Base-by-base conservation (phyloP, 169 alveolate species). In the Cryptosporidium andersoni region DNA sequence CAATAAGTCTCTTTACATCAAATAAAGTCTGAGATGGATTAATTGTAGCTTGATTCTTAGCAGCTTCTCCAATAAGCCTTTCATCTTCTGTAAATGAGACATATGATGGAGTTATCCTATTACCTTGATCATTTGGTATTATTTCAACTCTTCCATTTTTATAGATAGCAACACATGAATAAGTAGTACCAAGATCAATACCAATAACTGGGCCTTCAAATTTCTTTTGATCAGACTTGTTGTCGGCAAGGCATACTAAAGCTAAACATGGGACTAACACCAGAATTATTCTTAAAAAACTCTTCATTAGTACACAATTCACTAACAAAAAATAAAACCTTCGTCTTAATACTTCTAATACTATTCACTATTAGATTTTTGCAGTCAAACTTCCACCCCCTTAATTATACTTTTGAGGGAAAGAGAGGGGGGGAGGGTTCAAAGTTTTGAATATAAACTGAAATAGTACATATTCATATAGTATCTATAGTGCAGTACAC, bases 161-260 rank as follows among this genome's bases (percentile, higher is more conserved):
- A 95, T 96, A 97, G 80, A 96, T 95, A 51, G 99, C 99, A 40
- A 98, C 99, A 91, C 99, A 97, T 43, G 98, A 93, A 92, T 96
- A 96, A 36, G 99, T 98, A 2, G 99, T 98, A 43, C 99, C 99
- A 82, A 97, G 91, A 93, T 97, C 99, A 51, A 98, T 98, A 65
- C 99, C 99, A 62, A 96, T 95, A 42, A 97, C 98, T 12, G 99
- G 98, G 49, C 98, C 97, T 81, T 95, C 95, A 58, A 91, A 95
- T 90, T 81, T 81, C 45, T 64, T 66, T 7, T 81, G 74, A 14
- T 74, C 85, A 42, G 64, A 34, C 25, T 25, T 25, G 25, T 25
- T 25, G 25, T 25, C 25, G 12, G 85, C 60, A 43, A 5, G 55
- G 7, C 48, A 53, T 4, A 16, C 64, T 40, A 51, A 37, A 34